Base-by-base conservation (phyloP, 257 asterid species). In the Solanum sitiens region DNA sequence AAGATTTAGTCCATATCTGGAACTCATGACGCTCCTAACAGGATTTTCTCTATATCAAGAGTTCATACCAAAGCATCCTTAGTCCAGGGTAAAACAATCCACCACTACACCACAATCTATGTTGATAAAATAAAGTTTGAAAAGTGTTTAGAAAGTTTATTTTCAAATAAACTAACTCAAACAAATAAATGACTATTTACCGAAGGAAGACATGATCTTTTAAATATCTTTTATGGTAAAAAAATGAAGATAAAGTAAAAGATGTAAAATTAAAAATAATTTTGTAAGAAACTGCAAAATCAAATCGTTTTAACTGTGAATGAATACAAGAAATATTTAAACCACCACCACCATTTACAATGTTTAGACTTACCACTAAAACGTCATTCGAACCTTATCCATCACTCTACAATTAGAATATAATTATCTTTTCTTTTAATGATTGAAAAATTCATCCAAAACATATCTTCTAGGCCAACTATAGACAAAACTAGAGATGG, bases 11-110 rank as follows among this genome's bases (percentile, higher is more conserved):
- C n/a, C 11, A 53, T 53, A 53, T 18, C 11, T 2, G 6, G 4
- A 53, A 7, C 9, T 53, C 4, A 3, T 18, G 65, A 8, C 4
- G 4, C 65, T 56, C n/a, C n/a, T 53, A 53, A 0, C n/a, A 53
- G 0, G 0, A 56, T 56, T 56, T 56, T 56, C 11, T 18, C 4
- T 56, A 56, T 18, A 56, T 2, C 11, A 2, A 18, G 11, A 56
- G n/a, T 56, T 7, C 11, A 0, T 8, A 18, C 0, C 0, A 18
- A 56, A 7, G 18, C 3, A 56, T 56, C 0, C 20, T 15, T 53
- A 18, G 11, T 56, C 18, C 0, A 56, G 11, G 0, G 0, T 56
- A 56, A 56, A 56, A 56, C n/a, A 2, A 7, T 56, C 23, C 11
- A 53, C 0, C 23, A 53, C 3, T 53, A 3, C 2, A 18, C 11